Base-by-base conservation (phyloP, 1,139 yeast genomes). In the Magnusiomyces sp. region DNA sequence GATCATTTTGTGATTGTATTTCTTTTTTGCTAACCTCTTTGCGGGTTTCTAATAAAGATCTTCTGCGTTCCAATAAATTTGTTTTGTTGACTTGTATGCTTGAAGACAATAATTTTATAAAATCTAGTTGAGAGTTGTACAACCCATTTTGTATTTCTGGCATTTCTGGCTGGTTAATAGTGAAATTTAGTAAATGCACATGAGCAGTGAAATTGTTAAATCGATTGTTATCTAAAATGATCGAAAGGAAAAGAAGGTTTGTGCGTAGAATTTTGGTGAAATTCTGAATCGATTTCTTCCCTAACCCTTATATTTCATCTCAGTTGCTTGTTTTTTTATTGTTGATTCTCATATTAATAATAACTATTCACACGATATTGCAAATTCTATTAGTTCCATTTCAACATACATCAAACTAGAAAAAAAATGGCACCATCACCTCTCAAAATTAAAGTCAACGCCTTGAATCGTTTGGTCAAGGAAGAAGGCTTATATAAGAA, bases 381-480 rank as follows among this genome's bases (percentile, higher is more conserved):
- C n/a, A n/a, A n/a, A n/a, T n/a, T n/a, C 14, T 36, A 9, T 36
- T 36, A n/a, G 11, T 36, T n/a, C 39, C 40, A 17, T 27, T 27
- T 10, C 23, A 13, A 13, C 7, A 11, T 5, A 6, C 6, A 16
- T 27, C 6, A 38, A 38, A 9, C 23, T 7, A n/a, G 41, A 29
- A 16, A 17, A 32, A 48, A 20, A 27, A 88, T 86, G 90, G 77
- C 90, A 1, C 95, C 95, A 44, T 72, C 89, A 1, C 81, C 76
- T 55, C 67, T 86, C 49, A 86, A 84, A 59, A 87, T 89, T 67
- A 88, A 88, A 61, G 74, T 78, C 47, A 79, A 77, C 56, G 94
- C 96, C 2, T 72, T 89, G 49, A 76, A 77, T 56, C 74, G 96
- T 54, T 73, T 90, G 39, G 61, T 83, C 49, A 87, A 87, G 59